Evolutionary conservation across 208 protist genomes (phyloP).

Genomic region (Wallacemonas collosoma): DNA sequence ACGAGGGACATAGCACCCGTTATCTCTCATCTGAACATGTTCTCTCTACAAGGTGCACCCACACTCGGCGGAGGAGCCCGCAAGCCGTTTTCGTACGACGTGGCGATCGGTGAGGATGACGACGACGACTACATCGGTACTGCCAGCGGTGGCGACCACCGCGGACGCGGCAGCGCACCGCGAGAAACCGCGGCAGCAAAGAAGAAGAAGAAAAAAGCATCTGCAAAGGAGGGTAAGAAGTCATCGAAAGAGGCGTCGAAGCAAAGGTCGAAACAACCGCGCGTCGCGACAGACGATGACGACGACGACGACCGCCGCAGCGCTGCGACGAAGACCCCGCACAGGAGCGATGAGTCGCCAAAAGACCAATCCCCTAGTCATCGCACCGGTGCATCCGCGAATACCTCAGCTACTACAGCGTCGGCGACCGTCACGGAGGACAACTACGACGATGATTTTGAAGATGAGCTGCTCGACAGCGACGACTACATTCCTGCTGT

Average conservation of each 20-base stretch:
- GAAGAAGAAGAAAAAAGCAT: conserved; percentile 27
- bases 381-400: background rate
- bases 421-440: conserved; percentile 1
- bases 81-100: conserved; percentile 46
- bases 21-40: conserved; percentile 23
- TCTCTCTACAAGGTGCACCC: conserved; percentile 57
- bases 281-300: conserved; percentile 8
- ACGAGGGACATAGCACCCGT: too few species aligned
- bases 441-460: conserved; percentile 25
- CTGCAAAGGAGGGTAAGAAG: conserved; percentile 20
- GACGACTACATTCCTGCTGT: conserved; percentile 50
- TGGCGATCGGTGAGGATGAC: conserved; percentile 32
- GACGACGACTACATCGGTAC: conserved; percentile 58
- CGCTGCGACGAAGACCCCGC: conserved; percentile 43
- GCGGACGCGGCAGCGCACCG: conserved; percentile 24
- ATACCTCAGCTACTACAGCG: background rate
- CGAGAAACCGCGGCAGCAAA: conserved; percentile 27
- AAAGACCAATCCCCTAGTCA: background rate
- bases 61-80: conserved; percentile 35
- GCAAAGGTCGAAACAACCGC: background rate
- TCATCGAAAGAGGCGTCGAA: background rate
- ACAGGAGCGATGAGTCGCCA: conserved; percentile 20
- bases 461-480: conserved; percentile 35
- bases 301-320: conserved; percentile 23
- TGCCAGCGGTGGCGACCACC: conserved; percentile 19